Evolutionary conservation across 176 grass and related monocot species (phyloP).

Genomic region (Aegilops sharonensis): DNA sequence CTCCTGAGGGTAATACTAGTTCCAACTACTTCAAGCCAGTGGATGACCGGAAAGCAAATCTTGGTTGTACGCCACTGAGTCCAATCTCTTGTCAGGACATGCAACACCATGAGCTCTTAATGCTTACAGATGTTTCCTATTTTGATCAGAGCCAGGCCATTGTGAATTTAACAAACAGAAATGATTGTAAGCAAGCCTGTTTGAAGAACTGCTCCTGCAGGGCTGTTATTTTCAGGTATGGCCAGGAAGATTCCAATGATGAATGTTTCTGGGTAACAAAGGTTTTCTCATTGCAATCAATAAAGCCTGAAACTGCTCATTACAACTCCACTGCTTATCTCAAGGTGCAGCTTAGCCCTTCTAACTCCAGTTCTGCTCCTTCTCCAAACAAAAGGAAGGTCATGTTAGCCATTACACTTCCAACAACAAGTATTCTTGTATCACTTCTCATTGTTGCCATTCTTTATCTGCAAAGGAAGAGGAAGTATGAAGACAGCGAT

Average conservation of each 20-base stretch:
- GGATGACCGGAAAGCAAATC: neutral
- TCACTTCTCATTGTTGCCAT: neutral
- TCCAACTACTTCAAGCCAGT: neutral
- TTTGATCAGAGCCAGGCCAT: neutral
- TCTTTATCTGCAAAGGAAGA: slow-evolving; percentile 2
- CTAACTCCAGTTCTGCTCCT: neutral
- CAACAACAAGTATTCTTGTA: neutral
- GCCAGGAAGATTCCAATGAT: neutral
- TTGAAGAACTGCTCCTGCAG: neutral
- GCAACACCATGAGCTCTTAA: neutral
- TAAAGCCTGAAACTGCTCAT: neutral
- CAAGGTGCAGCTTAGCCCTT: neutral
- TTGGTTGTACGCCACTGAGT: neutral
- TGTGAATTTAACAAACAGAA: neutral
- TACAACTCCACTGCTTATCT: neutral
- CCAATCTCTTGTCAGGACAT: neutral
- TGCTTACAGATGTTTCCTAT: neutral
- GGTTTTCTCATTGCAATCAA: neutral
- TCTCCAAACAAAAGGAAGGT: neutral
- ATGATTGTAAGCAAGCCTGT: neutral
- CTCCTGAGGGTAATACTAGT: neutral
- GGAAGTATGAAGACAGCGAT: neutral
- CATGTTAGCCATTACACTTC: neutral
- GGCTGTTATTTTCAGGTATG: neutral
- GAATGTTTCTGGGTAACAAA: neutral